Percentiles rank a stretch among this genome's conserved stretches.
These are phyloP conservation scores for Apiospora koreana DNA, from an alignment of 2,329 filamentous ascomycete genomes.

Conservation along the genomic window DNA sequence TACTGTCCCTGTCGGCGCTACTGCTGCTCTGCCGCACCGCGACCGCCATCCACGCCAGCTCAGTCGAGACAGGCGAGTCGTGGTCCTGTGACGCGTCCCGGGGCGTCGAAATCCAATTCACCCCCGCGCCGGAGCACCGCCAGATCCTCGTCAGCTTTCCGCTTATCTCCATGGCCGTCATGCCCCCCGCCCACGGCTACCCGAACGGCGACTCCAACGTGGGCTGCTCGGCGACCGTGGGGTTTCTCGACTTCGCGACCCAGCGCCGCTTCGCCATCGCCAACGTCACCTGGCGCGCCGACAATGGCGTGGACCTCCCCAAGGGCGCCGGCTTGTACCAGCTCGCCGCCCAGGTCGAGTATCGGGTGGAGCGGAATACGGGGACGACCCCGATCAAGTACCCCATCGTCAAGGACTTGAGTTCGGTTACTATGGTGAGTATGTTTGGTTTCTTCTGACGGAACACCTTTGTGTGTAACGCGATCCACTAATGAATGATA, in stretches of 20 bases:
- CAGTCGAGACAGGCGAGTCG: not conserved
- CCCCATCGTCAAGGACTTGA: slow-evolving; percentile 18
- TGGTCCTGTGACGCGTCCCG: slow-evolving; percentile 18
- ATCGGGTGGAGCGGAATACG: slow-evolving; percentile 13
- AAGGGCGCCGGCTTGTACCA: slow-evolving; percentile 13
- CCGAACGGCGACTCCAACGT: slow-evolving; percentile 97
- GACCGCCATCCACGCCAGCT: not conserved
- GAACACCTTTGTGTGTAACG: no score
- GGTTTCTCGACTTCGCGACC: slow-evolving; percentile 19
- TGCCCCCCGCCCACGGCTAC: slow-evolving; percentile 89
- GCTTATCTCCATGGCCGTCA: slow-evolving; percentile 61
- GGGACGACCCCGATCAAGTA: slow-evolving; percentile 18
- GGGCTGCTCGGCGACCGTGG: slow-evolving; percentile 47
- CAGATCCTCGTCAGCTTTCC: slow-evolving; percentile 20
- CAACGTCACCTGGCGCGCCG: slow-evolving; percentile 19
- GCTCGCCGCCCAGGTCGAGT: slow-evolving; percentile 17
- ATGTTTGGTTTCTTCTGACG: not conserved
- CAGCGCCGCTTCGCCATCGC: slow-evolving; percentile 19
- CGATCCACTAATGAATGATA: no score
- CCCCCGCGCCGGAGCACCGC: slow-evolving; percentile 11
- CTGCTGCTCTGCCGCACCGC: not conserved
- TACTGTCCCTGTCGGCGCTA: not conserved
- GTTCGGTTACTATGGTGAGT: slow-evolving; percentile 19
- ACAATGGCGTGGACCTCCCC: slow-evolving; percentile 16
- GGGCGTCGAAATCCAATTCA: slow-evolving; percentile 21